phyloP scores from a whole-genome alignment of 2,329 filamentous ascomycete species.

The Penicillium sp. region DNA sequence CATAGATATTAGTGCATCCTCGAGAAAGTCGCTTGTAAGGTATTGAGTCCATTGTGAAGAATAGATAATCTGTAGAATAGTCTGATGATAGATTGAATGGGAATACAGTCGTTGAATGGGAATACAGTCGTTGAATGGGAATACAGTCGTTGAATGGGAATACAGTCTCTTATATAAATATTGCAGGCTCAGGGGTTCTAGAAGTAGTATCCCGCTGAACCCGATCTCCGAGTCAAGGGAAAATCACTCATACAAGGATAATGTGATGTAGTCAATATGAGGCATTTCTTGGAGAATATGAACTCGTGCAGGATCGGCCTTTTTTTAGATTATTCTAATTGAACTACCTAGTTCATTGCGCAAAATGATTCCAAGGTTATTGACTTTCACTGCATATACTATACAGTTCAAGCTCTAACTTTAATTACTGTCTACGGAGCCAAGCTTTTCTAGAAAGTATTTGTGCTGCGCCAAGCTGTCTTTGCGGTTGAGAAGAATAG shows the following conservation, averaged over 20 bases:
- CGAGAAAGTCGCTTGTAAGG: constrained; percentile 29
- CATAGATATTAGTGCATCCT: constrained; percentile 84
- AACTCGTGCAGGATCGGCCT: too few species aligned
- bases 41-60: background rate
- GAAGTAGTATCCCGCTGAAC: too few species aligned
- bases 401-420: background rate
- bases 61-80: background rate
- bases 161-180: too few species aligned
- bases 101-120: background rate
- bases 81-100: background rate
- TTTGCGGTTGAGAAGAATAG: constrained; percentile 32
- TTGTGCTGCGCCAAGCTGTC: constrained; percentile 73
- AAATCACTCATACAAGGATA: background rate
- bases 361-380: too few species aligned
- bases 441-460: constrained; percentile 30
- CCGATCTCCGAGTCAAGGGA: background rate
- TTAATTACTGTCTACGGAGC: background rate
- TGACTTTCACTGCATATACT: too few species aligned
- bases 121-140: background rate
- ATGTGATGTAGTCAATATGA: background rate
- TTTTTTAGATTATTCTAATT: too few species aligned
- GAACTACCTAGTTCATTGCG: too few species aligned
- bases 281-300: background rate
- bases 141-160: too few species aligned
- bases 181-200: background rate